A percentile compares a stretch with the other conserved stretches of the same genome.
Evolutionary conservation across 2,329 filamentous ascomycete species (phyloP).

Genomic region (Microsporum ferrugineum): DNA sequence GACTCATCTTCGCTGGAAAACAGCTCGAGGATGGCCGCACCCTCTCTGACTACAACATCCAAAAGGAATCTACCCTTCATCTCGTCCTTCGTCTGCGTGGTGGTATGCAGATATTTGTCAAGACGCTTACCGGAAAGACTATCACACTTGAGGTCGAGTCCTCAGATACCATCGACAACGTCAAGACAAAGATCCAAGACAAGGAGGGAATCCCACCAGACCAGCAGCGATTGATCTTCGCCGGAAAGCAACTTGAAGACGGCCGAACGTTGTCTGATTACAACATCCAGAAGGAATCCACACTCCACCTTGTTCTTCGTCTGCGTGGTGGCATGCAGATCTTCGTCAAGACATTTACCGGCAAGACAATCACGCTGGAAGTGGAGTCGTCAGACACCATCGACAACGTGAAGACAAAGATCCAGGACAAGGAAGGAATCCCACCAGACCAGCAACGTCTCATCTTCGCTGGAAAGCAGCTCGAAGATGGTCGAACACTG

Average conservation of each 20-base stretch:
- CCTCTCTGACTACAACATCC: constrained; percentile 86
- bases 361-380: constrained; percentile 89
- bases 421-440: constrained; percentile 70
- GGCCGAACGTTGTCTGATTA: constrained; percentile 85
- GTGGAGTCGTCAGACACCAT: constrained; percentile 85
- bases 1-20: constrained; percentile 91
- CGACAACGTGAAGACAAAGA: constrained; percentile 90
- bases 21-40: constrained; percentile 92
- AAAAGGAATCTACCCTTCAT: constrained; percentile 82
- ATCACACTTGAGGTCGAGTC: constrained; percentile 87
- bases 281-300: constrained; percentile 92
- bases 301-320: constrained; percentile 68
- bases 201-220: constrained; percentile 83
- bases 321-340: constrained; percentile 67
- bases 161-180: constrained; percentile 85
- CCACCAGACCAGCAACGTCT: constrained; percentile 89
- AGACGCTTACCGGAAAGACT: constrained; percentile 66
- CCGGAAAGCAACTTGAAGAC: constrained; percentile 87
- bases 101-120: constrained; percentile 54
- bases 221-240: constrained; percentile 87
- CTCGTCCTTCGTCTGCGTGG: constrained; percentile 77
- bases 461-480: constrained; percentile 87
- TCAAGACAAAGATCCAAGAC: constrained; percentile 78
- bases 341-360: constrained; percentile 50
- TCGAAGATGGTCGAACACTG: constrained; percentile 83